phyloP scores from a whole-genome alignment of 169 alveolate genomes.

The Perkinsus marinus region DNA sequence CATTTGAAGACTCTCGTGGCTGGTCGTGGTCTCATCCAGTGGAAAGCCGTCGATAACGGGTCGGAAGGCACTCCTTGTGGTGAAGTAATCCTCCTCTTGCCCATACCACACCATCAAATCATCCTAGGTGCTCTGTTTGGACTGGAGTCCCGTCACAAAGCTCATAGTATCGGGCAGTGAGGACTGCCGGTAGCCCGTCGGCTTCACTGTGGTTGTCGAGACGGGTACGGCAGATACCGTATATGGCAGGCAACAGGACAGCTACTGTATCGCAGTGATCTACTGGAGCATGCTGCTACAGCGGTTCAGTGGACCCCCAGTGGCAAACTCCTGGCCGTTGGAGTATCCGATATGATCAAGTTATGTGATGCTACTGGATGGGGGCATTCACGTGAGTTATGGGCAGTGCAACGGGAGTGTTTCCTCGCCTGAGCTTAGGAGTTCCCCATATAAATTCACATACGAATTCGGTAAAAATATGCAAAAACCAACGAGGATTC shows the following conservation, averaged over 20 bases:
- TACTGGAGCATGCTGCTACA: slow-evolving; percentile 63
- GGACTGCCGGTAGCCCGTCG: slow-evolving; percentile 36
- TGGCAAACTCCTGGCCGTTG: slow-evolving; percentile 70
- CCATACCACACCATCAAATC: not conserved
- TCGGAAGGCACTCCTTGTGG: not conserved
- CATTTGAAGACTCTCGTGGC: slow-evolving; percentile 74
- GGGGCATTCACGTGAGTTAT: slow-evolving; percentile 53
- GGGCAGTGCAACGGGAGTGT: not conserved
- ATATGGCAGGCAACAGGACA: slow-evolving; percentile 64
- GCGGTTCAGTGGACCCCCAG: slow-evolving; percentile 65
- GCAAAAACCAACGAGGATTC: no score
- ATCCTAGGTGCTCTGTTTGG: not conserved
- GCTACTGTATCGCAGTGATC: slow-evolving; percentile 44
- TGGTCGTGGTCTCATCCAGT: slow-evolving; percentile 44
- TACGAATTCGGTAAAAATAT: no score
- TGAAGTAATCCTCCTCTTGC: not conserved
- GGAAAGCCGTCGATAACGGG: not conserved
- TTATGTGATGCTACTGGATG: slow-evolving; percentile 71
- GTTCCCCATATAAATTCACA: no score
- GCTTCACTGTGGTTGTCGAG: not conserved
- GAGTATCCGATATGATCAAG: slow-evolving; percentile 60
- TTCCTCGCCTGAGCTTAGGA: no score
- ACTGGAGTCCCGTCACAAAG: slow-evolving; percentile 10
- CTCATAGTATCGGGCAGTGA: slow-evolving; percentile 53
- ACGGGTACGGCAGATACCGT: slow-evolving; percentile 28